Percentiles rank a stretch among this genome's conserved stretches.
Conservation (phyloP, 2,329 filamentous ascomycete genomes). For the Hymenoscyphus scutula region DNA sequence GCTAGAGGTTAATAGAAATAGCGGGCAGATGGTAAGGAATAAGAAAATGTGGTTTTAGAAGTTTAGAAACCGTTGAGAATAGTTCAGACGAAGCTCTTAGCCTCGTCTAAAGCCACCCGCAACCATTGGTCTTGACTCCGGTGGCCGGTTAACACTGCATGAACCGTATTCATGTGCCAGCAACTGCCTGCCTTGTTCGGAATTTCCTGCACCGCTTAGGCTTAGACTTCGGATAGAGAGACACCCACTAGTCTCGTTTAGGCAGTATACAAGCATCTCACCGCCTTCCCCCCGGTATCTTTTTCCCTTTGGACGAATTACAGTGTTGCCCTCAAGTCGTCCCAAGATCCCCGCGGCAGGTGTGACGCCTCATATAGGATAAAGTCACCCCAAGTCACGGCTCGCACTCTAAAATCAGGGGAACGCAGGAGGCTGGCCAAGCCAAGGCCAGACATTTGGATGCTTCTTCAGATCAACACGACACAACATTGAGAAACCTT, state of each 20-base stretch:
- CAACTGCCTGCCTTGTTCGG: neutral
- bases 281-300: neutral
- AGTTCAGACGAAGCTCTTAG: neutral
- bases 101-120: neutral
- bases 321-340: neutral
- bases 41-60: neutral
- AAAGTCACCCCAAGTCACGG: neutral
- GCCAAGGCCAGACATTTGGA: neutral
- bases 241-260: neutral
- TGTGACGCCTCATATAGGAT: neutral
- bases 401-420: neutral
- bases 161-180: neutral
- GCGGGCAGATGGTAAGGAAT: neutral
- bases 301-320: neutral
- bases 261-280: neutral
- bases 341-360: slow-evolving; percentile 1
- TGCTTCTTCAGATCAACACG: too few species aligned
- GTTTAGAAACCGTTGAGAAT: neutral
- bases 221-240: neutral
- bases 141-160: neutral
- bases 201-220: neutral
- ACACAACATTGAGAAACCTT: neutral
- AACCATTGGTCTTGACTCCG: neutral
- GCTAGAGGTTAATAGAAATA: neutral
- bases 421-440: neutral